Evolutionary conservation across 768 basidiomycete genomes (phyloP).

Genomic region (Kwoniella newhampshirensis): DNA sequence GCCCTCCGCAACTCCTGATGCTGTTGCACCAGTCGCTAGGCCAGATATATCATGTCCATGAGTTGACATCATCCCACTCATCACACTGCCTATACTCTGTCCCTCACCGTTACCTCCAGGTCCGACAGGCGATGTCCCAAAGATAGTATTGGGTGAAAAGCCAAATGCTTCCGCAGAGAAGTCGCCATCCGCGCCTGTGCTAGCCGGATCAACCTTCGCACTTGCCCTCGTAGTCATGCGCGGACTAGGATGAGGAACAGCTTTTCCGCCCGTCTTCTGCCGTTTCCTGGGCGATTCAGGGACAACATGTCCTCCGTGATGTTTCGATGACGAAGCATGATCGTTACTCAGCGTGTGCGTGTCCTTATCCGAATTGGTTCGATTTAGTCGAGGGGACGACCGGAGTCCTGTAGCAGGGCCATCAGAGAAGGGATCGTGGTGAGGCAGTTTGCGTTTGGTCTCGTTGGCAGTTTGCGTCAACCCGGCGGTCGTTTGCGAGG

Average conservation of each 20-base stretch:
- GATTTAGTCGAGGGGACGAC: constrained; percentile 26
- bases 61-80: not conserved
- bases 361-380: constrained; percentile 10
- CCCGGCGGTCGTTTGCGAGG: not conserved
- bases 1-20: constrained; percentile 4
- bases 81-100: constrained; percentile 3
- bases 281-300: constrained; percentile 27
- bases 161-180: constrained; percentile 20
- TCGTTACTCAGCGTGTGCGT: not conserved
- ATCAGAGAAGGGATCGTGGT: constrained; percentile 13
- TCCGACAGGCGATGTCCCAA: constrained; percentile 34
- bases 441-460: constrained; percentile 14
- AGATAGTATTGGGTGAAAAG: constrained; percentile 27
- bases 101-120: constrained; percentile 1
- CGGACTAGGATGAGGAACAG: constrained; percentile 23
- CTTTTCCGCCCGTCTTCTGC: constrained; percentile 12
- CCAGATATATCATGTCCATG: not conserved
- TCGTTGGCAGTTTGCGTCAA: not conserved
- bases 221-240: constrained; percentile 23
- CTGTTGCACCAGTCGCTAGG: not conserved
- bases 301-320: not conserved
- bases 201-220: constrained; percentile 5
- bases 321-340: not conserved
- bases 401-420: constrained; percentile 23
- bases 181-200: constrained; percentile 1